phyloP scores from a whole-genome alignment of 352 stramenopile species.

The Pythium pyrilobum region DNA sequence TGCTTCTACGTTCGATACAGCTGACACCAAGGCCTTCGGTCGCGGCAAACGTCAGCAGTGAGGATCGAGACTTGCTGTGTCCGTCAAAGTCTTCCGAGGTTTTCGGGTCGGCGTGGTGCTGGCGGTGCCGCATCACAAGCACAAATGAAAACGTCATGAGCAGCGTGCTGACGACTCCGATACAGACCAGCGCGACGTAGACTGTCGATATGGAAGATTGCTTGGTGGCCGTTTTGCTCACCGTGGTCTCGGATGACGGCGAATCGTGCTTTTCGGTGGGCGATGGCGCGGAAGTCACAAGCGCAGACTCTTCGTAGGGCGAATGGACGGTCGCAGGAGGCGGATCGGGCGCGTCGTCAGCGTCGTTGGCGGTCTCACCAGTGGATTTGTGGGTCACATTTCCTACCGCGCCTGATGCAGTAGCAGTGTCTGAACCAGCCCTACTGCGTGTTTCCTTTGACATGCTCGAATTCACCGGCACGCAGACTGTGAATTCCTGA shows the following conservation, averaged over 20 bases:
- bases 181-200: conserved; percentile 9
- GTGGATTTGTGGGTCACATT: too few species aligned
- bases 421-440: neutral
- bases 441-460: neutral
- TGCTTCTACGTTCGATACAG: neutral
- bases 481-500: conserved; percentile 23
- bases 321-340: conserved; percentile 3
- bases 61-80: conserved; percentile 2
- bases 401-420: too few species aligned
- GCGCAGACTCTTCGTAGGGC: neutral
- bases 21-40: conserved; percentile 1
- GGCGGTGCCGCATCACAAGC: neutral
- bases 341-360: neutral
- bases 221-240: neutral
- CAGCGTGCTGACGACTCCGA: neutral
- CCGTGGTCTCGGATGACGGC: neutral
- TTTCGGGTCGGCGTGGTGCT: neutral
- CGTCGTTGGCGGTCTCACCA: neutral
- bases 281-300: neutral
- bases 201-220: neutral
- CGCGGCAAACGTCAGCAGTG: neutral
- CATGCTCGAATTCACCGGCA: neutral
- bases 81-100: neutral
- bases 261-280: too few species aligned
- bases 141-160: conserved; percentile 1